Conservation (phyloP, 1,139 yeast species). For the Diutina siamensis region DNA sequence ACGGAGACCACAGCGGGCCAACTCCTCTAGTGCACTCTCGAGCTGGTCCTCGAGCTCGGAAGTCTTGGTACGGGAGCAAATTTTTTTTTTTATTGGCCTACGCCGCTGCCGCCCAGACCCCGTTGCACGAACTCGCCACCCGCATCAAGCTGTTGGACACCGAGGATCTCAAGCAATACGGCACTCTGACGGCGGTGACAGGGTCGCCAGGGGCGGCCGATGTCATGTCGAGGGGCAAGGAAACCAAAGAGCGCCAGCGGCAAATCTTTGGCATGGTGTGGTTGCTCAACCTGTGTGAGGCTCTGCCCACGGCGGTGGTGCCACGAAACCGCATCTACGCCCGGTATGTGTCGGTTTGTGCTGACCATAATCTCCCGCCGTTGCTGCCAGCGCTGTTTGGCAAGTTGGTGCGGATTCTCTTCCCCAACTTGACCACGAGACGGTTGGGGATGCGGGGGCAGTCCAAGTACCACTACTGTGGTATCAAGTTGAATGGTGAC, state of each 20-base stretch:
- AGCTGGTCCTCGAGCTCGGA: no score
- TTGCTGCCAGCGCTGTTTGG: conserved; percentile 85
- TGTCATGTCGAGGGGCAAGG: conserved; percentile 7
- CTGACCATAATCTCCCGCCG: conserved; percentile 55
- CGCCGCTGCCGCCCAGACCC: conserved; percentile 19
- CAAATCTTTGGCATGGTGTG: conserved; percentile 78
- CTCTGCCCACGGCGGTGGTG: conserved; percentile 57
- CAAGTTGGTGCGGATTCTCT: conserved; percentile 61
- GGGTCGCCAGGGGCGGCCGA: conserved; percentile 7
- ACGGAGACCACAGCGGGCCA: not conserved
- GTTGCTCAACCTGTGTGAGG: conserved; percentile 60
- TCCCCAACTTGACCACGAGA: conserved; percentile 69
- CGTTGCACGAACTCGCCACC: conserved; percentile 41
- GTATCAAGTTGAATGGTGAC: conserved; percentile 54
- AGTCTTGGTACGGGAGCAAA: not conserved
- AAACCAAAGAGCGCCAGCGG: conserved; percentile 45
- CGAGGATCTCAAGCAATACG: conserved; percentile 11
- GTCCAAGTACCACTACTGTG: conserved; percentile 86
- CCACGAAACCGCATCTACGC: conserved; percentile 80
- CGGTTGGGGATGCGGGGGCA: conserved; percentile 84
- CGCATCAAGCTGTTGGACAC: conserved; percentile 37
- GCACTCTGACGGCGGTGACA: not conserved
- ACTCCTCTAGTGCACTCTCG: not conserved
- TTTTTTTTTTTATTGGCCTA: not conserved
- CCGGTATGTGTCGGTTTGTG: conserved; percentile 64